Evolutionary conservation across 2,329 filamentous ascomycete species (phyloP), one percentile per base, ranked within the genome.

Genomic region (Cryoendolithus antarcticus): DNA sequence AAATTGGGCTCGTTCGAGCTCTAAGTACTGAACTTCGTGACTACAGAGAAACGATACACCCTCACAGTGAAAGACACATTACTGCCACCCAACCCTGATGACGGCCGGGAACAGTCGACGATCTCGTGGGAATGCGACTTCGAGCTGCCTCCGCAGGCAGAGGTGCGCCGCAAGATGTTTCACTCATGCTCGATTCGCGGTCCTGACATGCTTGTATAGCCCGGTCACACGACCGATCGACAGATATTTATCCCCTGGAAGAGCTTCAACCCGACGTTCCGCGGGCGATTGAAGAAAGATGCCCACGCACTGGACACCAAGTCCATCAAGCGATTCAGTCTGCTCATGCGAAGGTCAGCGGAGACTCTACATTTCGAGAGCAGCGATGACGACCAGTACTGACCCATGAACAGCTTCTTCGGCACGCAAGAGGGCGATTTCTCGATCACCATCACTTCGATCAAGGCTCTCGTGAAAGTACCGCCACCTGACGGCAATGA

Each of bases 281-380:
- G 84, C 3, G 85, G 85, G 0, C 74, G 70, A 50, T 68, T 77
- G 44, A 70, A 74, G 54, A 61, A 70, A 11, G 76, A 81, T 59
- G 73, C 73, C 0, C 58, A 66, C 41, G 66, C 71, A 4, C 56
- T 91, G 48, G 65, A 86, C 49, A 51, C 72, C 45, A 65, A 64
- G 35, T 64, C 65, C 32, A 65, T 91, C 30, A 80, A 74, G 60
- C 68, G 81, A 34, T 64, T 89, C 24, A 79, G 77, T 37, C 67
- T 91, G 43, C 88, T 91, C 84, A 82, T 82, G 69, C 66, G 85
- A 56, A 91, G 84, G 83, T 85, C 59, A 42, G 64, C 55, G 3
- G n/a, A 4, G 28, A 7, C 34, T 12, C 34, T n/a, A 33, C 32
- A 24, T 9, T 9, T n/a, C 42, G 30, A 32, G 10, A 7, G 42